phyloP scores from a whole-genome alignment of 805 yeast species.

The Lipomyces oligophaga region DNA sequence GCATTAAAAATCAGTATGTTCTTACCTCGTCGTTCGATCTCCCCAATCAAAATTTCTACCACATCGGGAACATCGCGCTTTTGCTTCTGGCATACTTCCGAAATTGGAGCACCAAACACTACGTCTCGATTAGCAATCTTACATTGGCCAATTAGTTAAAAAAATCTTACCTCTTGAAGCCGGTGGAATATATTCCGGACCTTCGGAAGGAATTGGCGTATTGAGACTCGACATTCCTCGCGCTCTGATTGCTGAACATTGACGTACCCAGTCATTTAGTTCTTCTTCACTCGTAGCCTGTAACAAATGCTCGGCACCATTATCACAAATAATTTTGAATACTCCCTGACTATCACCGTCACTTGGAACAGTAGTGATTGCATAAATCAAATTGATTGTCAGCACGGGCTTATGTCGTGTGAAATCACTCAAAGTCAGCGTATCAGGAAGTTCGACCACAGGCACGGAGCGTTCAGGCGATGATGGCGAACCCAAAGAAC shows the following conservation, averaged over 20 bases:
- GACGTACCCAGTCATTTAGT: conserved; percentile 68
- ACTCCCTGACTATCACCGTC: conserved; percentile 31
- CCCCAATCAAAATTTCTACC: conserved; percentile 61
- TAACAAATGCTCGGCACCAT: conserved; percentile 55
- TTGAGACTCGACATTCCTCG: conserved; percentile 28
- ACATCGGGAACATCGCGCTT: conserved; percentile 58
- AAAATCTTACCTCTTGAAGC: conserved; percentile 4
- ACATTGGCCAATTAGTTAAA: background rate
- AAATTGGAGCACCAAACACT: conserved; percentile 85
- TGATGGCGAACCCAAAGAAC: conserved; percentile 17
- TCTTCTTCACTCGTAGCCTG: conserved; percentile 64
- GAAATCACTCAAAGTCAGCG: conserved; percentile 38
- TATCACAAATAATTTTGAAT: conserved; percentile 45
- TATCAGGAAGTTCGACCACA: conserved; percentile 59
- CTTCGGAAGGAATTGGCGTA: background rate
- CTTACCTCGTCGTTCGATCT: conserved; percentile 64
- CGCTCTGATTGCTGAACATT: conserved; percentile 31
- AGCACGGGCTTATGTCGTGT: conserved; percentile 47
- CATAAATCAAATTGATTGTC: conserved; percentile 46
- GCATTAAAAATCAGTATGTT: background rate
- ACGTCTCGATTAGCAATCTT: background rate
- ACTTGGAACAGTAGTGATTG: conserved; percentile 42
- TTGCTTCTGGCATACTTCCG: conserved; percentile 71
- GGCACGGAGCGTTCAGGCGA: conserved; percentile 46
- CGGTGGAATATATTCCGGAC: background rate